Percentiles rank a stretch among this genome's conserved stretches.
phyloP scores from a whole-genome alignment of 192 early-diverging fungal species.

The Rhizophagus prolifer region DNA sequence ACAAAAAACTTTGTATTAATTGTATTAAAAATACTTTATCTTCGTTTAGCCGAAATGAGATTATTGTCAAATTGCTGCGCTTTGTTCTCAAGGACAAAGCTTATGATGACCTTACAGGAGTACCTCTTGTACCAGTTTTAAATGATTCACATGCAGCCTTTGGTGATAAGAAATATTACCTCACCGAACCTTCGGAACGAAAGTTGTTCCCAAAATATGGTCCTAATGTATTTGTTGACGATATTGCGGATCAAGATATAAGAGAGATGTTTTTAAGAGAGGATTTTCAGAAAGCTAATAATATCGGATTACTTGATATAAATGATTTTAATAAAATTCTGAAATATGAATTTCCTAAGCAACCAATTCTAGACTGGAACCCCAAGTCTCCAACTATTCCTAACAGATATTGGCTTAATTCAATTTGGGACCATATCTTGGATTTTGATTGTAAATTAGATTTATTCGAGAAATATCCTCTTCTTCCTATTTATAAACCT shows the following conservation, averaged over 20 bases:
- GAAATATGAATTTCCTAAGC: not conserved
- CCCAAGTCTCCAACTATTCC: not conserved
- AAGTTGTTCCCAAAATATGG: not conserved
- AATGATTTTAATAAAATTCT: not conserved
- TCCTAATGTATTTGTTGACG: not conserved
- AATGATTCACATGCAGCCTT: not conserved
- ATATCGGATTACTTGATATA: not conserved
- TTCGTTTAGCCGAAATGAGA: not conserved
- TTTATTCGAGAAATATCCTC: not conserved
- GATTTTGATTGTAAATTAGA: not conserved
- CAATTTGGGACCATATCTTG: not conserved
- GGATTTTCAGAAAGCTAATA: not conserved
- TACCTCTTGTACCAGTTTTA: not conserved
- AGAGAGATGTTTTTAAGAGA: not conserved
- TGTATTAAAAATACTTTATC: not conserved
- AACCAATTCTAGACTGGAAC: not conserved
- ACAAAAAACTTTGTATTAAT: not conserved
- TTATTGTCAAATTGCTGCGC: not conserved
- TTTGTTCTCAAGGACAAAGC: not conserved
- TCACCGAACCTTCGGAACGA: not conserved
- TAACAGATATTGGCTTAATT: not conserved
- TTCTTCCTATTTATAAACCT: not conserved
- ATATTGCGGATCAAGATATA: not conserved
- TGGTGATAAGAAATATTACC: not conserved
- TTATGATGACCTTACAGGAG: not conserved